These are phyloP conservation scores for Coniochaeta sp. DNA, from an alignment of 2,329 filamentous ascomycete genomes.

Conservation along the genomic window DNA sequence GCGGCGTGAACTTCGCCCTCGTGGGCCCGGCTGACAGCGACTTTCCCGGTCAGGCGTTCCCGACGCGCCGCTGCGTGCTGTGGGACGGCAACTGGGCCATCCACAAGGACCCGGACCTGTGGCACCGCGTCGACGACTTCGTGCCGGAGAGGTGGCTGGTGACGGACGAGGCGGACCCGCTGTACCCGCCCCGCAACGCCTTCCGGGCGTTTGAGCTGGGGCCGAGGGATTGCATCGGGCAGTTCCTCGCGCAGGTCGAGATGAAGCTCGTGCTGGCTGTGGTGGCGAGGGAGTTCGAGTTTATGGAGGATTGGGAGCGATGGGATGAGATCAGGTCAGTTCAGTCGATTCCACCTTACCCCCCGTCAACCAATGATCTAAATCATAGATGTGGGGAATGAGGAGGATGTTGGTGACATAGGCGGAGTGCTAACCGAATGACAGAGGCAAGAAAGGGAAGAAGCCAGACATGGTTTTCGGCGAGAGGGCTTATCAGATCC, in stretches of 20 bases:
- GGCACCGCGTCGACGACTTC: conserved; percentile 24
- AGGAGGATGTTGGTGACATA: background rate
- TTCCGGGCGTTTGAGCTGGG: conserved; percentile 48
- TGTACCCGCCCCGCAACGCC: conserved; percentile 19
- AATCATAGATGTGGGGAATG: background rate
- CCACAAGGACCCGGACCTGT: conserved; percentile 19
- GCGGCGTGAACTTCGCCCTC: conserved; percentile 13
- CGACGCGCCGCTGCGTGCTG: conserved; percentile 18
- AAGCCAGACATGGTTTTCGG: conserved; percentile 18
- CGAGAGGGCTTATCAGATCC: conserved; percentile 22
- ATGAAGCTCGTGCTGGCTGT: conserved; percentile 41
- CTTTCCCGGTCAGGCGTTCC: conserved; percentile 14
- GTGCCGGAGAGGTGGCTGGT: conserved; percentile 25
- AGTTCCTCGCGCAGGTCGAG: conserved; percentile 47
- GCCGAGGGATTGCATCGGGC: conserved; percentile 47
- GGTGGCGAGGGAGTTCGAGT: conserved; percentile 41
- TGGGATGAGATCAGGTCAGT: conserved; percentile 21
- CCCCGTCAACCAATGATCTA: background rate
- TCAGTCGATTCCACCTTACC: background rate
- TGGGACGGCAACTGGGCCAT: conserved; percentile 15
- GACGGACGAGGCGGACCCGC: conserved; percentile 8
- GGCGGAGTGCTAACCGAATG: background rate
- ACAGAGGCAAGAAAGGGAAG: conserved; percentile 11
- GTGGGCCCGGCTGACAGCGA: conserved; percentile 9
- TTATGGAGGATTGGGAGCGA: conserved; percentile 35